phyloP scores from a whole-genome alignment of 2,329 filamentous ascomycete genomes.

The Nothophaeocryptopus gaeumannii region DNA sequence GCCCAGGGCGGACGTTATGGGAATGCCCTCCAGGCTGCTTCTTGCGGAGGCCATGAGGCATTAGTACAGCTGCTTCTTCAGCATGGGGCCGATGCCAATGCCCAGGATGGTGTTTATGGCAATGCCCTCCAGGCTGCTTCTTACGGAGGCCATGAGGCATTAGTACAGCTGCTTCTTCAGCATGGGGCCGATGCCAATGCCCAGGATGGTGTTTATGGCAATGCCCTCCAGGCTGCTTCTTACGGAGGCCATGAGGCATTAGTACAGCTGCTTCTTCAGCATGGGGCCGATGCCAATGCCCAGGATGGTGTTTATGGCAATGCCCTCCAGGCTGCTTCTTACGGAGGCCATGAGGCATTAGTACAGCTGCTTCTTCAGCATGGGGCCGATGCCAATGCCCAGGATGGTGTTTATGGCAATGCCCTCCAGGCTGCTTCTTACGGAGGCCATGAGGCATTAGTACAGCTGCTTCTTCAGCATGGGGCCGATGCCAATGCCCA shows the following conservation, averaged over 20 bases:
- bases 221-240: background rate
- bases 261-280: too few species aligned
- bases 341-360: too few species aligned
- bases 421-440: background rate
- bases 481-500: slow-evolving; percentile 1
- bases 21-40: background rate
- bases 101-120: background rate
- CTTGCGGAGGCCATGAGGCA: slow-evolving; percentile 1
- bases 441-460: background rate
- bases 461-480: background rate
- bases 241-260: too few species aligned
- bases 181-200: slow-evolving; percentile 22
- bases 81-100: background rate
- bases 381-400: slow-evolving; percentile 22
- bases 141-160: slow-evolving; percentile 1
- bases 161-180: slow-evolving; percentile 8
- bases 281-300: too few species aligned
- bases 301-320: too few species aligned
- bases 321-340: too few species aligned
- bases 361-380: slow-evolving; percentile 5
- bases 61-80: background rate
- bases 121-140: slow-evolving; percentile 25
- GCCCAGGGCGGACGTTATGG: background rate
- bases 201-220: slow-evolving; percentile 12
- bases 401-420: slow-evolving; percentile 12